Evolutionary conservation across 805 yeast species (phyloP), one percentile per base, ranked within the genome.

Genomic region (Yueomyces sinensis): DNA sequence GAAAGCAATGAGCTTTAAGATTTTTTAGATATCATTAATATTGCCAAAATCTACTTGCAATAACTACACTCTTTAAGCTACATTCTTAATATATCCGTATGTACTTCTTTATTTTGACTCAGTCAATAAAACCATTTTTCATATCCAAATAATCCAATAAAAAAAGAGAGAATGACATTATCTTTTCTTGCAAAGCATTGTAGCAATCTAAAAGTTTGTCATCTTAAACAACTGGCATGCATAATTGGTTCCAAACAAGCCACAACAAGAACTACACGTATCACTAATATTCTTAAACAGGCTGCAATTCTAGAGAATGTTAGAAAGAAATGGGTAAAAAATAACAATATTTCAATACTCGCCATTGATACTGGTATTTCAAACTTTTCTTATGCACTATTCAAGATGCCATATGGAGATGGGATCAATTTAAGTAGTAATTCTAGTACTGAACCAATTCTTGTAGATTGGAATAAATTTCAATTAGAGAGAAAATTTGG

Each of bases 321-420:
- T 14, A 27, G 41, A 17, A n/a, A 24, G 9, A 33, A 31, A 3
- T 29, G 32, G 19, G 9, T 16, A 3, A 32, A 43, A 18, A 39
- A 49, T 2, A 40, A 42, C 2, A 33, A 33, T 14, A 39, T 52
- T 31, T 41, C 42, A 14, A 37, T 62, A 3, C 38, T 57, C 3
- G 53, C 65, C 0, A 52, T 62, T 9, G 67, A 62, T 37, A 49
- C 58, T 39, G 67, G 67, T 3, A 42, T 62, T 5, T 43, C 53
- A 2, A 62, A 62, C 42, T 60, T 62, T 36, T 56, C 65, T 1
- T 47, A 39, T 15, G 29, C 57, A 2, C 43, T 44, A 27, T 38
- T 60, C 13, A 44, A 49, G 23, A 42, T 54, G 40, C 38, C 44
- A 23, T 7, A 20, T 7, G 24, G 24, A 11, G n/a, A n/a, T n/a